phyloP scores from a whole-genome alignment of 2,329 filamentous ascomycete species.

The Alternaria conjuncta region DNA sequence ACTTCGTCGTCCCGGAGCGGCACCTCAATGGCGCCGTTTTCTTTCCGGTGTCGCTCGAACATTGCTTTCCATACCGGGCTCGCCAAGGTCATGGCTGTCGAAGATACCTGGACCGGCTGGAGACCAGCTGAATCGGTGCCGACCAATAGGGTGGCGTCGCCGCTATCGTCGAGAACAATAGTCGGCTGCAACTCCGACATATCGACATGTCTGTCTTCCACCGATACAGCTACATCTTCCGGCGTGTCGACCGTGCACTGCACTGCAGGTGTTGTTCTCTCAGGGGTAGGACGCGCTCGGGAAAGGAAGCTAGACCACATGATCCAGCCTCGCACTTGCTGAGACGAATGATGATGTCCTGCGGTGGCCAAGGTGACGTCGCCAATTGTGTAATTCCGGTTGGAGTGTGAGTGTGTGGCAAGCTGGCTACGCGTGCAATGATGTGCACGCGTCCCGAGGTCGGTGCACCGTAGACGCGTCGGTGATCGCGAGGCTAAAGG shows the following conservation, averaged over 20 bases:
- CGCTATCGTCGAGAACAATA: conserved; percentile 11
- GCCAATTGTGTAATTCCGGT: conserved; percentile 1
- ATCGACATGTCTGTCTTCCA: conserved; percentile 1
- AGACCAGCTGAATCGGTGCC: conserved; percentile 6
- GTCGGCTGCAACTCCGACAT: conserved; percentile 7
- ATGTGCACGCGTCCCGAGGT: neutral
- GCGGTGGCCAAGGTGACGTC: conserved; percentile 5
- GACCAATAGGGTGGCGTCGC: conserved; percentile 13
- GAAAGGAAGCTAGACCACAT: conserved; percentile 12
- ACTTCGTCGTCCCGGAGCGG: conserved; percentile 22
- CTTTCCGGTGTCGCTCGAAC: conserved; percentile 17
- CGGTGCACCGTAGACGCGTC: neutral
- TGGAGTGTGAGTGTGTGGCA: conserved; percentile 4
- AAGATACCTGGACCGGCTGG: conserved; percentile 20
- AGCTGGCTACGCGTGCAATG: neutral
- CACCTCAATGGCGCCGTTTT: conserved; percentile 27
- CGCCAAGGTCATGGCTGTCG: conserved; percentile 17
- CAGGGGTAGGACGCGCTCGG: conserved; percentile 11
- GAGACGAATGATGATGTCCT: neutral
- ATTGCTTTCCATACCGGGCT: conserved; percentile 30
- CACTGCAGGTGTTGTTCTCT: conserved; percentile 6
- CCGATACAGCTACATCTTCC: conserved; percentile 1
- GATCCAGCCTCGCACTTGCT: neutral
- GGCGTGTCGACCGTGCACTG: neutral
- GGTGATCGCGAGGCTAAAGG: neutral